Evolutionary conservation across 2,329 filamentous ascomycete genomes (phyloP).

Genomic region (Aspergillus unguis): DNA sequence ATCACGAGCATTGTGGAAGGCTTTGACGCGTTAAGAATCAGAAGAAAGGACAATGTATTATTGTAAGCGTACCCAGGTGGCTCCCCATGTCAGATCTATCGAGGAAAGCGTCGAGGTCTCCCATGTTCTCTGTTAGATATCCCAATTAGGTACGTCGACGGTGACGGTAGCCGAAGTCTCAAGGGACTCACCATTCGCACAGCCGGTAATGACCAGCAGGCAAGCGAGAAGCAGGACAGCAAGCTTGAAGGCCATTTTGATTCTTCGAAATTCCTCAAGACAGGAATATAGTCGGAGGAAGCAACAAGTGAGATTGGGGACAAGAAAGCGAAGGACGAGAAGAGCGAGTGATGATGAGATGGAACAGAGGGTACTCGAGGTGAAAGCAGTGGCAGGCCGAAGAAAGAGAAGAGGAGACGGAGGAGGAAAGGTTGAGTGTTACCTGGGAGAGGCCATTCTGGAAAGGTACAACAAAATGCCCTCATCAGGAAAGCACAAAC

Average conservation of each 20-base stretch:
- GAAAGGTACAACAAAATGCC: slow-evolving; percentile 9
- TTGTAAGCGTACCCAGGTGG: neutral
- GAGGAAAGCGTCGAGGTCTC: neutral
- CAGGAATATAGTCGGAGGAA: neutral
- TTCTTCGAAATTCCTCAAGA: no score
- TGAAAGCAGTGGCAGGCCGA: neutral
- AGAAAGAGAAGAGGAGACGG: neutral
- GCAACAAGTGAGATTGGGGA: neutral
- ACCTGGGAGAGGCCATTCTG: neutral
- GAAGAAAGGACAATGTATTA: neutral
- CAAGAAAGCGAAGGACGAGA: neutral
- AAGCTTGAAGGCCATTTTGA: slow-evolving; percentile 7
- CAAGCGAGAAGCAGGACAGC: neutral
- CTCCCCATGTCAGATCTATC: neutral
- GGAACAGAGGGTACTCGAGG: neutral
- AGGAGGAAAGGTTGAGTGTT: neutral
- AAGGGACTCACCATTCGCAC: slow-evolving; percentile 5
- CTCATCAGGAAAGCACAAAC: neutral
- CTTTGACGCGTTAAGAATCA: neutral
- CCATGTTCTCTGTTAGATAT: neutral
- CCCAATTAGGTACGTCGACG: neutral
- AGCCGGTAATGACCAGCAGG: slow-evolving; percentile 1
- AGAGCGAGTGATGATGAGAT: neutral
- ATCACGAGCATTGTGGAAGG: neutral
- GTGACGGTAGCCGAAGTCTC: neutral